Evolutionary conservation across 2,329 filamentous ascomycete genomes (phyloP).

Genomic region (Hypoxylon sp.): DNA sequence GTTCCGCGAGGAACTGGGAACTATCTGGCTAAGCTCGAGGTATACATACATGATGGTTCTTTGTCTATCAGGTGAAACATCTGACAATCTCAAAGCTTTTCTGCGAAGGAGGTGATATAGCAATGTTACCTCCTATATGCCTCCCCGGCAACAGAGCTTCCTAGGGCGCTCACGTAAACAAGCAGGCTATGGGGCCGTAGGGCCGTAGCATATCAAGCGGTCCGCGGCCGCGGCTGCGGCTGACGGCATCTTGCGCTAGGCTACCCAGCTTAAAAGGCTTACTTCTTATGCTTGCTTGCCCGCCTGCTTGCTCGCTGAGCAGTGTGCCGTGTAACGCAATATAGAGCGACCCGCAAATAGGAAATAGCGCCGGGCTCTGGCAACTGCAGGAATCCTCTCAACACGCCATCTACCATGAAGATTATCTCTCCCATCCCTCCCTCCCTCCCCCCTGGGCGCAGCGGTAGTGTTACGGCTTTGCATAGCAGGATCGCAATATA

Average conservation of each 20-base stretch:
- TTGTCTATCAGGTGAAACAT: too few species aligned
- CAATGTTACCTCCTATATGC: background rate
- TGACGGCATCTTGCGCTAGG: constrained; percentile 22
- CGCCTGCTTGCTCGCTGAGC: constrained; percentile 14
- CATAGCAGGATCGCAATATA: constrained; percentile 11
- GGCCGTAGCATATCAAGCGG: constrained; percentile 4
- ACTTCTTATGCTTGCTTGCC: constrained; percentile 7
- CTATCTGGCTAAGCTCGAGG: too few species aligned
- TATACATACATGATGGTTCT: too few species aligned
- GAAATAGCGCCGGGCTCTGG: constrained; percentile 34
- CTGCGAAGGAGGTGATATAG: background rate
- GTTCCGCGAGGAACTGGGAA: too few species aligned
- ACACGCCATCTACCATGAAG: constrained; percentile 19
- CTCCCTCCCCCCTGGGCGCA: background rate
- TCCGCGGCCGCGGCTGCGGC: constrained; percentile 32
- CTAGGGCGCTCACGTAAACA: constrained; percentile 3
- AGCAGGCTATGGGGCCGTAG: constrained; percentile 2
- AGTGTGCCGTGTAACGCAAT: constrained; percentile 40
- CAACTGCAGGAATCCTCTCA: constrained; percentile 41
- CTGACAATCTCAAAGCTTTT: constrained; percentile 2
- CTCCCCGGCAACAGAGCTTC: background rate
- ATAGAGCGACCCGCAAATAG: constrained; percentile 36
- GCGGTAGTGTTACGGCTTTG: constrained; percentile 1
- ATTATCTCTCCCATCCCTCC: background rate
- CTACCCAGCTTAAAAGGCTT: constrained; percentile 6